Evolutionary conservation across 306 rosid genomes (phyloP).

Genomic region (Quercus berberidifolia): DNA sequence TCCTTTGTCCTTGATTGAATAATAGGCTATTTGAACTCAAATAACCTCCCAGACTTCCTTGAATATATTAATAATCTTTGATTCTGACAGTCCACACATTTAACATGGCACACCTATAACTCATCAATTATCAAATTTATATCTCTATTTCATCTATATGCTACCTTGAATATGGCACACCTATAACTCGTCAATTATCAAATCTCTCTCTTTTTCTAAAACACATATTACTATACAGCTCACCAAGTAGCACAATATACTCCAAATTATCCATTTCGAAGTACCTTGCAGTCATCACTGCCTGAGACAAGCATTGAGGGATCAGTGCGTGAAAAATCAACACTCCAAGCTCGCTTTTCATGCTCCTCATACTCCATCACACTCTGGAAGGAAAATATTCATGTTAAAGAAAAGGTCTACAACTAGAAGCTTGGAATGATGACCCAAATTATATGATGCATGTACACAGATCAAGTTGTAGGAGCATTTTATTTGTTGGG

Average conservation of each 20-base stretch:
- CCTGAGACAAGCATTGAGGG: slow-evolving; percentile 98
- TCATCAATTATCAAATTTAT: background rate
- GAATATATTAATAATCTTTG: background rate
- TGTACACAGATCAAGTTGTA: background rate
- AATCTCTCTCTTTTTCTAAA: background rate
- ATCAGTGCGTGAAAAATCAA: slow-evolving; percentile 92
- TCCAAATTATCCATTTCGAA: slow-evolving; percentile 8
- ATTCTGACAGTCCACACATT: background rate
- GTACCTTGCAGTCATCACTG: slow-evolving; percentile 97
- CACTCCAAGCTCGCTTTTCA: slow-evolving; percentile 99
- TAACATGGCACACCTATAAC: background rate
- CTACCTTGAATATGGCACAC: background rate
- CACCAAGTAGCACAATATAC: background rate
- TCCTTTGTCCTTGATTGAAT: no score
- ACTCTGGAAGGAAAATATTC: slow-evolving; percentile 51
- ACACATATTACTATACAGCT: background rate
- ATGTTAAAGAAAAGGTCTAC: background rate
- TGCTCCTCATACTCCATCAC: slow-evolving; percentile 98
- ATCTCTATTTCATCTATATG: background rate
- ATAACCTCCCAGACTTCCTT: no score
- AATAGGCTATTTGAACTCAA: background rate
- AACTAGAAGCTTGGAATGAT: background rate
- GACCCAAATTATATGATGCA: background rate
- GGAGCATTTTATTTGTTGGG: background rate
- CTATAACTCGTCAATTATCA: background rate